Conservation (phyloP, 805 yeast species). For the Kodamaea jinghongensis region DNA sequence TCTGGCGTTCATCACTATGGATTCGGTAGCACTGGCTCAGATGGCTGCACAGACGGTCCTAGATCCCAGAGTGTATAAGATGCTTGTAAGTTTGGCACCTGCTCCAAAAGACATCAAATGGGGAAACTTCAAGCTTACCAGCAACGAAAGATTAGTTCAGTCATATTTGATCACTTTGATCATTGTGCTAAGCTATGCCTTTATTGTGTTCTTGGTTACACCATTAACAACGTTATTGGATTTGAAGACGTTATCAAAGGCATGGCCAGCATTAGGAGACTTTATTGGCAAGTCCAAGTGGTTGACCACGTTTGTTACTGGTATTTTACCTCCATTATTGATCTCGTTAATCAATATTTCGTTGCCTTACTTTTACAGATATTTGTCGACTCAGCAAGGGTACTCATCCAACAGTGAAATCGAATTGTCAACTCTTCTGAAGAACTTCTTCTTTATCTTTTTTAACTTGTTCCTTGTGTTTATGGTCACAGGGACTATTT, state of each 20-base stretch:
- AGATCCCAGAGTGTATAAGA: slow-evolving; percentile 44
- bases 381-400: slow-evolving; percentile 51
- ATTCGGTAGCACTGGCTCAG: slow-evolving; percentile 47
- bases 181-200: slow-evolving; percentile 48
- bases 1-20: slow-evolving; percentile 49
- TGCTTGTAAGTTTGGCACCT: slow-evolving; percentile 44
- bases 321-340: slow-evolving; percentile 59
- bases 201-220: slow-evolving; percentile 53
- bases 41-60: slow-evolving; percentile 48
- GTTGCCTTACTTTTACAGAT: slow-evolving; percentile 55
- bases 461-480: slow-evolving; percentile 61
- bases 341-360: slow-evolving; percentile 52
- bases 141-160: slow-evolving; percentile 34
- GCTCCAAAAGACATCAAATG: slow-evolving; percentile 46
- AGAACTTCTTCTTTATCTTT: slow-evolving; percentile 59
- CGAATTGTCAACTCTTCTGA: slow-evolving; percentile 54
- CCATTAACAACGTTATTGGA: slow-evolving; percentile 57
- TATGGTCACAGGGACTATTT: slow-evolving; percentile 58
- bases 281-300: slow-evolving; percentile 48
- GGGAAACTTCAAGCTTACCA: slow-evolving; percentile 46
- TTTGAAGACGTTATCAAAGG: slow-evolving; percentile 50
- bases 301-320: slow-evolving; percentile 55
- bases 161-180: slow-evolving; percentile 41
- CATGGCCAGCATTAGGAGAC: slow-evolving; percentile 61
- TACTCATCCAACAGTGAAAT: slow-evolving; percentile 56